Percentiles rank a stretch among this genome's conserved stretches.
These are phyloP conservation scores for Penicillium sp. DNA, from an alignment of 2,329 filamentous ascomycete genomes.

Conservation along the genomic window DNA sequence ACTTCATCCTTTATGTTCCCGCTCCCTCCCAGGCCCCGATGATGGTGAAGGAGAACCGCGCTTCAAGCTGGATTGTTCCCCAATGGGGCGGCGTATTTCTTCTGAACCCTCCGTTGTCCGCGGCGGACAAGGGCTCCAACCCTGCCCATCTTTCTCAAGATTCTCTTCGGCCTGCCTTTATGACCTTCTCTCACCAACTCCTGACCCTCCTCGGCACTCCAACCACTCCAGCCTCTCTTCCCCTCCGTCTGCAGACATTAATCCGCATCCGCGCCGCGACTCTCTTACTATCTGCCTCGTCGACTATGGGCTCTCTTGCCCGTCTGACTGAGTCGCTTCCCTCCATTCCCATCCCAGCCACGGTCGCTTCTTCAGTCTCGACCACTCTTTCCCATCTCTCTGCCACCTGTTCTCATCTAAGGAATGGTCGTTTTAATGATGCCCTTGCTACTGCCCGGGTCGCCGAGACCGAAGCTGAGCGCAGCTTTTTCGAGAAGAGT, in stretches of 20 bases:
- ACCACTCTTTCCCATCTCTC: conserved; percentile 74
- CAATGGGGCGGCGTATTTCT: conserved; percentile 85
- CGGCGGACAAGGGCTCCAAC: conserved; percentile 39
- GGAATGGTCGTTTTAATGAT: conserved; percentile 55
- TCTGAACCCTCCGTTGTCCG: conserved; percentile 51
- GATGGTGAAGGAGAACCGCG: conserved; percentile 55
- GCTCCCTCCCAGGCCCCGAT: conserved; percentile 61
- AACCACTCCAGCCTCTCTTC: conserved; percentile 69
- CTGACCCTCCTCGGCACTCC: conserved; percentile 83
- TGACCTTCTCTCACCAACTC: conserved; percentile 87
- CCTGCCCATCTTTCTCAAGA: conserved; percentile 56
- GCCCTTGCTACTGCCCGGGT: conserved; percentile 76
- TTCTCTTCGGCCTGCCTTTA: conserved; percentile 70
- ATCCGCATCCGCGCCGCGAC: conserved; percentile 80
- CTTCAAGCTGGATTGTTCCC: conserved; percentile 84
- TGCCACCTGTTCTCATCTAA: conserved; percentile 67
- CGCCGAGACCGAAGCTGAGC: conserved; percentile 83
- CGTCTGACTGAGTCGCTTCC: conserved; percentile 77
- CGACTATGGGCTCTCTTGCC: conserved; percentile 87
- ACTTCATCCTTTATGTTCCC: conserved; percentile 89
- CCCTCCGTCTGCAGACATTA: conserved; percentile 77
- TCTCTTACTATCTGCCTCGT: conserved; percentile 81
- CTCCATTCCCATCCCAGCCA: conserved; percentile 84
- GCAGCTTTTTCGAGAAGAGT: conserved; percentile 95
- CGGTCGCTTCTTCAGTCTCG: conserved; percentile 79